Evolutionary conservation across 768 basidiomycete species (phyloP), one percentile per base, ranked within the genome.

Genomic region (Pleurotus pulmonarius): DNA sequence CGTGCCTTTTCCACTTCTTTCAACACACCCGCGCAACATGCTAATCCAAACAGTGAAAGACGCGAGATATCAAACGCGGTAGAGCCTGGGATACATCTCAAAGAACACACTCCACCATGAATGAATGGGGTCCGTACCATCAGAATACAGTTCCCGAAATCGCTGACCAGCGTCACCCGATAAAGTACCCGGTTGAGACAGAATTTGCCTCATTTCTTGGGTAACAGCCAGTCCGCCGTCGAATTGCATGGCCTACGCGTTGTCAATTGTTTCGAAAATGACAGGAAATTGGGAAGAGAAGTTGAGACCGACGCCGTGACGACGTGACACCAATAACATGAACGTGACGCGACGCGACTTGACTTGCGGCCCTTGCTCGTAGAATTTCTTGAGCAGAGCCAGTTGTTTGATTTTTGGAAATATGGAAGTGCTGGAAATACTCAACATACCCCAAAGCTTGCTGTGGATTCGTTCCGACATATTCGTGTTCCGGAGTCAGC

Each of bases 201-300:
- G 55, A 20, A 73, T 64, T 0, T 58, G 52, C 12, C 38, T 46
- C 70, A 74, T 70, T 40, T 69, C 61, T 6, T 54, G 47, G 2
- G 69, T 64, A 0, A 74, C 68, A 1, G 46, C 43, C 29, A 73
- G 66, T 1, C 72, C 72, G 1, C 65, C 67, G 67, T 51, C 49
- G 29, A 16, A 44, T 9, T n/a, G n/a, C 41, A 44, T 44, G 12
- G 11, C 9, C n/a, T 16, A 44, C n/a, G 39, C 11, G n/a, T 40
- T 2, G 39, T 40, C 11, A 40, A 40, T 11, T 40, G 9, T 1
- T 11, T 40, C 1, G 39, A 40, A 2, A 40, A 2, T 11, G n/a
- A n/a, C n/a, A n/a, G 39, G 39, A 40, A 40, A 40, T 40, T 40
- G 39, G 20, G 20, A 20, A 20, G 20, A 20, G 20, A 20, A 20